A percentile compares a stretch with the other conserved stretches of the same genome.
Evolutionary conservation across 495 filamentous ascomycete species (phyloP).

Genomic region (Astrothelium subdiscretum): DNA sequence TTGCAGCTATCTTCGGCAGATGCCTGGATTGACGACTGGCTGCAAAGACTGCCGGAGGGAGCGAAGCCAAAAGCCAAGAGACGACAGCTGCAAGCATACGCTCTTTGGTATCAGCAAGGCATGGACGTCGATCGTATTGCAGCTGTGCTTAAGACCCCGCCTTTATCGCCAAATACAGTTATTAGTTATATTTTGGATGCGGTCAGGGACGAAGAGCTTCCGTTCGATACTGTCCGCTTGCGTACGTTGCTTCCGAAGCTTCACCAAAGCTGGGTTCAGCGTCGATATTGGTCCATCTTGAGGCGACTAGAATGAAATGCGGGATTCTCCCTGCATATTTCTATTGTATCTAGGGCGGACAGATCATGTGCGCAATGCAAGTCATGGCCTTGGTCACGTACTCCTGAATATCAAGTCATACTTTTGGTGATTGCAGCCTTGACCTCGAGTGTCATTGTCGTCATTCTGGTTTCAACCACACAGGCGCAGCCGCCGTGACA

Average conservation of each 20-base stretch:
- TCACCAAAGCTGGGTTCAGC: not conserved
- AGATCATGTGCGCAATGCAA: not conserved
- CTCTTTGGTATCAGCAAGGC: conserved; percentile 43
- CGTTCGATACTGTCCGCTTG: conserved; percentile 5
- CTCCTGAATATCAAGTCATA: no score
- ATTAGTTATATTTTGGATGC: conserved; percentile 36
- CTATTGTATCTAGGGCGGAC: not conserved
- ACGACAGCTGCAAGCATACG: conserved; percentile 45
- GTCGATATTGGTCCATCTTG: not conserved
- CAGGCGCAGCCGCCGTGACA: not conserved
- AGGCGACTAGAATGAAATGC: not conserved
- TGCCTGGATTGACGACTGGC: conserved; percentile 12
- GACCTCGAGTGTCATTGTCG: no score
- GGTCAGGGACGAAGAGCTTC: conserved; percentile 16
- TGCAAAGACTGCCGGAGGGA: conserved; percentile 6
- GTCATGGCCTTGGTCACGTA: no score
- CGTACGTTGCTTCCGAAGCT: not conserved
- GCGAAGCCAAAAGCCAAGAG: conserved; percentile 12
- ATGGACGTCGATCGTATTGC: conserved; percentile 37
- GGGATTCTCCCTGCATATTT: not conserved
- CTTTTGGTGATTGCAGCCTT: no score
- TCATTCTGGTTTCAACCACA: no score
- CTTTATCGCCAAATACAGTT: conserved; percentile 40
- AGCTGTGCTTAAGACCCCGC: conserved; percentile 42
- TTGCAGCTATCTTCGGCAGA: conserved; percentile 7